Conservation (phyloP, 371 early-diverging fungal genomes). For the Homolaphlyctis polyrhiza region DNA sequence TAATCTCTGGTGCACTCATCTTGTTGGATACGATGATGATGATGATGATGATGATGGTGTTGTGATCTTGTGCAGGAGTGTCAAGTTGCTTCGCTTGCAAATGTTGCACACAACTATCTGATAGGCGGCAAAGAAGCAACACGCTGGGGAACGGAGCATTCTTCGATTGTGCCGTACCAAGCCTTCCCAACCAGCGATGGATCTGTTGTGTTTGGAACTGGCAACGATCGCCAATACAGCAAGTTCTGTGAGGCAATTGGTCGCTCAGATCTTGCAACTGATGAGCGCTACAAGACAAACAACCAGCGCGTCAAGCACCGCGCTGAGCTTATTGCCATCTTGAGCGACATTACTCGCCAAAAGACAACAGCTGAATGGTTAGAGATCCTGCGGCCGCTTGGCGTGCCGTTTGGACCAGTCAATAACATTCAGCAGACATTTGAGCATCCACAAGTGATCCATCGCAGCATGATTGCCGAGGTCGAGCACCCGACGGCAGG, state of each 20-base stretch:
- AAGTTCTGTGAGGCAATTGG: slow-evolving; percentile 47
- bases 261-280: slow-evolving; percentile 34
- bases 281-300: slow-evolving; percentile 61
- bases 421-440: slow-evolving; percentile 82
- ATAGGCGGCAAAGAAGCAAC: slow-evolving; percentile 74
- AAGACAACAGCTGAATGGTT: slow-evolving; percentile 47
- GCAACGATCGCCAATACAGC: slow-evolving; percentile 79
- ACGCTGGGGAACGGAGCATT: slow-evolving; percentile 84
- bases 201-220: slow-evolving; percentile 82
- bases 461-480: slow-evolving; percentile 70
- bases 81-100: slow-evolving; percentile 82
- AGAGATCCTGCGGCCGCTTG: slow-evolving; percentile 54
- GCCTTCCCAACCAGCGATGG: slow-evolving; percentile 73
- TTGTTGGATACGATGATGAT: too few species aligned
- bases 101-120: slow-evolving; percentile 81
- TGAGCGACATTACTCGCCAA: not conserved
- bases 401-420: slow-evolving; percentile 77
- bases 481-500: slow-evolving; percentile 80
- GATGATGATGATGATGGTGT: not conserved
- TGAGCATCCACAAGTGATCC: slow-evolving; percentile 77
- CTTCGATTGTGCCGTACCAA: slow-evolving; percentile 91
- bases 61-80: slow-evolving; percentile 45
- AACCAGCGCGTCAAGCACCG: slow-evolving; percentile 69
- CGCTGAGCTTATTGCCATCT: slow-evolving; percentile 46
- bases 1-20: not conserved